Conservation (phyloP, 2,329 filamentous ascomycete genomes). For the Penicillium sp. region DNA sequence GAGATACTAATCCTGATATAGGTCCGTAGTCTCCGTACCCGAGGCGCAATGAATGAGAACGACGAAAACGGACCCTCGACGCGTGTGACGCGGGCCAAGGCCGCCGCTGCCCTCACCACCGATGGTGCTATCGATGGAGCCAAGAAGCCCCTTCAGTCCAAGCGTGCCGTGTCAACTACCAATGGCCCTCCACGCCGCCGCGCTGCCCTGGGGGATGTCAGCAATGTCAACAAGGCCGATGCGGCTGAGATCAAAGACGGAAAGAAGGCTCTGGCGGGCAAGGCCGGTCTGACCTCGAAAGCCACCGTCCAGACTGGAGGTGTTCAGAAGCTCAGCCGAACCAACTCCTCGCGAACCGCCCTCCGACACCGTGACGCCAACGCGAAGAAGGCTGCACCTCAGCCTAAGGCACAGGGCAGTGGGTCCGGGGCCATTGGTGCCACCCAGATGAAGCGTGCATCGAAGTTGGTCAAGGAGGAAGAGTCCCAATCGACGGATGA, state of each 20-base stretch:
- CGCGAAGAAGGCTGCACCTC: conserved; percentile 59
- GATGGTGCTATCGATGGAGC: conserved; percentile 57
- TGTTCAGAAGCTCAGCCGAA: conserved; percentile 68
- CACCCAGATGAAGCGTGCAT: conserved; percentile 54
- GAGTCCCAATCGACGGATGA: conserved; percentile 56
- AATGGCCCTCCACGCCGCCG: conserved; percentile 65
- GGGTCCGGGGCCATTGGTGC: conserved; percentile 66
- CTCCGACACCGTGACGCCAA: conserved; percentile 63
- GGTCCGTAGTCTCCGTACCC: conserved; percentile 69
- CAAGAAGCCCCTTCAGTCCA: conserved; percentile 66
- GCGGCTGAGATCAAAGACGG: conserved; percentile 60
- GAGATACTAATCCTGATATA: conserved; percentile 31
- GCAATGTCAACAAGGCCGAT: conserved; percentile 76
- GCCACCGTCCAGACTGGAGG: conserved; percentile 72
- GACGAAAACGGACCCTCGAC: conserved; percentile 81
- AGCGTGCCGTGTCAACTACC: conserved; percentile 58
- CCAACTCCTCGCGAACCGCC: conserved; percentile 60
- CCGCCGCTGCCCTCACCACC: conserved; percentile 63
- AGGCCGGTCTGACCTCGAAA: conserved; percentile 73
- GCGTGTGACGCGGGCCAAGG: conserved; percentile 89
- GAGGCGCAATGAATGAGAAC: conserved; percentile 84
- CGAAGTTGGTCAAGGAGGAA: conserved; percentile 61
- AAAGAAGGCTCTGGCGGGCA: conserved; percentile 67
- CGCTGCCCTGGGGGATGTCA: conserved; percentile 85
- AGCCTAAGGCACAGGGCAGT: conserved; percentile 69